Evolutionary conservation across 176 grass and related monocot species (phyloP).

Genomic region (Paspalum notatum): DNA sequence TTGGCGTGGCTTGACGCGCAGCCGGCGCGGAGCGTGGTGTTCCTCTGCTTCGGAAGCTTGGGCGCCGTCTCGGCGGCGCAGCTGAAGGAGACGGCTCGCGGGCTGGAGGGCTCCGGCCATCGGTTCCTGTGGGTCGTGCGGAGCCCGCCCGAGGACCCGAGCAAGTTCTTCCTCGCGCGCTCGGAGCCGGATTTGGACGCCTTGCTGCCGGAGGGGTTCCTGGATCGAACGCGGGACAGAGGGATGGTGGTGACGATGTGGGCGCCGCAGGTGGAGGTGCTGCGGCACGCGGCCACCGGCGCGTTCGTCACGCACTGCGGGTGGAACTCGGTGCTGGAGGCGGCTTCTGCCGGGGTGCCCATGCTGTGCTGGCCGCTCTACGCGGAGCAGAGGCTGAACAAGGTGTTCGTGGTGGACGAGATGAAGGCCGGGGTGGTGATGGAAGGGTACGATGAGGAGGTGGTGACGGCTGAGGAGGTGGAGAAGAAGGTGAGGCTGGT

Average conservation of each 20-base stretch:
- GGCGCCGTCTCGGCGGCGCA: conserved; percentile 52
- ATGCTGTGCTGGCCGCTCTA: conserved; percentile 77
- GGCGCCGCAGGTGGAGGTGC: conserved; percentile 75
- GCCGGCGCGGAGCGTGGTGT: conserved; percentile 56
- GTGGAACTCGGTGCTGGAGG: conserved; percentile 71
- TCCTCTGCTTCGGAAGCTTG: conserved; percentile 67
- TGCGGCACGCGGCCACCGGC: conserved; percentile 54
- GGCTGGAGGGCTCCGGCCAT: conserved; percentile 56
- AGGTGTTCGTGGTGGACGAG: conserved; percentile 58
- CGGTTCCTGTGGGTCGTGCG: conserved; percentile 65
- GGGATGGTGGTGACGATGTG: conserved; percentile 58
- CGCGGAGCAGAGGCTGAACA: conserved; percentile 77
- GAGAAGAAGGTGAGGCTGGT: conserved; percentile 59
- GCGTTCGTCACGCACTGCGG: conserved; percentile 69
- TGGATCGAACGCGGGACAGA: conserved; percentile 45
- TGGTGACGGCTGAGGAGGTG: conserved; percentile 56
- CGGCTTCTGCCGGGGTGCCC: conserved; percentile 38
- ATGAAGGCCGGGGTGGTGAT: conserved; percentile 50
- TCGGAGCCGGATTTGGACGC: conserved; percentile 43
- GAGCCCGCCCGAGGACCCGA: conserved; percentile 40
- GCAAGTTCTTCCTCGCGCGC: conserved; percentile 30
- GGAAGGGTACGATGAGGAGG: conserved; percentile 55
- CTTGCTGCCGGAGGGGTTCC: conserved; percentile 65
- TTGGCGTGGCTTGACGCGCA: conserved; percentile 66
- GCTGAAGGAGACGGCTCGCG: conserved; percentile 47